These are phyloP conservation scores for Agaricus blazei DNA, from an alignment of 768 basidiomycete species.

Conservation along the genomic window DNA sequence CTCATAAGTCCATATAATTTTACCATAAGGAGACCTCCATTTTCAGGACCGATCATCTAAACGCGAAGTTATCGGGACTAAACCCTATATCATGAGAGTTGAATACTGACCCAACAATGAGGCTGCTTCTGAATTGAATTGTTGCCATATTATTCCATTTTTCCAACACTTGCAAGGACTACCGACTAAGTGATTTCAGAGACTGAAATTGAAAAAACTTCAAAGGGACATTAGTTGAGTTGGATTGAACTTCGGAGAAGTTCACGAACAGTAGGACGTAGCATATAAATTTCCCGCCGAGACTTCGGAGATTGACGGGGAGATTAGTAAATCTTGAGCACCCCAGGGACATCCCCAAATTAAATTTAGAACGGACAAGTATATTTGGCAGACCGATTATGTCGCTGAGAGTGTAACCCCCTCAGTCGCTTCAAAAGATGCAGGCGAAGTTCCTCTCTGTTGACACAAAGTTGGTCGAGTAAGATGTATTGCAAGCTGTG, in stretches of 20 bases:
- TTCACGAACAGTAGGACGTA: slow-evolving; percentile 14
- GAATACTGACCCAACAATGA: too few relatives aligned
- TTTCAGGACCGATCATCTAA: too few relatives aligned
- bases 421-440: background rate
- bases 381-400: slow-evolving; percentile 12
- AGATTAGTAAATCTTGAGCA: slow-evolving; percentile 15
- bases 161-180: too few relatives aligned
- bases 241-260: slow-evolving; percentile 8
- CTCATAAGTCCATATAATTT: too few relatives aligned
- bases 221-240: too few relatives aligned
- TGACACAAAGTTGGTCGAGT: background rate
- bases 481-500: background rate
- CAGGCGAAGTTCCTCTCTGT: background rate
- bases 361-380: slow-evolving; percentile 15
- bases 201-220: too few relatives aligned
- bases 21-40: too few relatives aligned
- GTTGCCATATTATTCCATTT: too few relatives aligned
- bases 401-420: slow-evolving; percentile 13
- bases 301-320: slow-evolving; percentile 20
- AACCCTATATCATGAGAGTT: too few relatives aligned
- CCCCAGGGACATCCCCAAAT: slow-evolving; percentile 11
- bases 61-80: too few relatives aligned
- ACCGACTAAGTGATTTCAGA: too few relatives aligned
- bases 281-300: slow-evolving; percentile 25
- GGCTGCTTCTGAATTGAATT: too few relatives aligned